A percentile compares a stretch with the other conserved stretches of the same genome.
phyloP scores from a whole-genome alignment of 352 stramenopile genomes.

The Phytophthora sp. region DNA sequence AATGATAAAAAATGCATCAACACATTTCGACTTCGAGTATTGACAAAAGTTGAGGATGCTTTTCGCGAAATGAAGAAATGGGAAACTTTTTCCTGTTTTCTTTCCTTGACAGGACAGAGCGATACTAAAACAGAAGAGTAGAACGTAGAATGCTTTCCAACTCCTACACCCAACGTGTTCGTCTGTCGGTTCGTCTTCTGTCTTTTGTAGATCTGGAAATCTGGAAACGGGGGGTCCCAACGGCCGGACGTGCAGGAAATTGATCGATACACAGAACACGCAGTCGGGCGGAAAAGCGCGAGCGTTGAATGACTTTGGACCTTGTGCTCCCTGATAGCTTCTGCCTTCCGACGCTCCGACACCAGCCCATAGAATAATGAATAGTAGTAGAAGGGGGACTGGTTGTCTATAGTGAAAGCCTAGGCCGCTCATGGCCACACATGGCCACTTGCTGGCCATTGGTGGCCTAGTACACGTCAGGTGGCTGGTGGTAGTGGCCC shows the following conservation, averaged over 20 bases:
- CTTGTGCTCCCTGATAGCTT: constrained; percentile 1
- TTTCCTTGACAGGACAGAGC: too few species aligned
- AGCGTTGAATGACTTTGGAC: background rate
- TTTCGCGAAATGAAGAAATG: constrained; percentile 36
- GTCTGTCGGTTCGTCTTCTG: too few species aligned
- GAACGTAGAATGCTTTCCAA: constrained; percentile 10
- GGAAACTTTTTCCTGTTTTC: too few species aligned
- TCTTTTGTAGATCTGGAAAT: background rate
- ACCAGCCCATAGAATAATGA: constrained; percentile 37
- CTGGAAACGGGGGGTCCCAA: constrained; percentile 1
- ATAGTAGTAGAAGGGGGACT: constrained; percentile 28
- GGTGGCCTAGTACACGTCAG: constrained; percentile 70
- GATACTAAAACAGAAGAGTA: too few species aligned
- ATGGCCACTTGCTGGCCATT: background rate
- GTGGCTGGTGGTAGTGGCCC: constrained; percentile 48
- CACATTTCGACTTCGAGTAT: background rate
- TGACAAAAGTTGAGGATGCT: constrained; percentile 24
- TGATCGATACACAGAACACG: constrained; percentile 30
- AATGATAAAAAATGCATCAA: constrained; percentile 10
- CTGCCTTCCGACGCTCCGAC: constrained; percentile 5
- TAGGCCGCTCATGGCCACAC: constrained; percentile 2
- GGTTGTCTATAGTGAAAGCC: constrained; percentile 23
- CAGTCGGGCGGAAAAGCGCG: background rate
- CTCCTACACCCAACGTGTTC: background rate
- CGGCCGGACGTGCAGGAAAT: constrained; percentile 17